Conservation (phyloP, 305 asterid genomes). For the Rubia balearica region DNA sequence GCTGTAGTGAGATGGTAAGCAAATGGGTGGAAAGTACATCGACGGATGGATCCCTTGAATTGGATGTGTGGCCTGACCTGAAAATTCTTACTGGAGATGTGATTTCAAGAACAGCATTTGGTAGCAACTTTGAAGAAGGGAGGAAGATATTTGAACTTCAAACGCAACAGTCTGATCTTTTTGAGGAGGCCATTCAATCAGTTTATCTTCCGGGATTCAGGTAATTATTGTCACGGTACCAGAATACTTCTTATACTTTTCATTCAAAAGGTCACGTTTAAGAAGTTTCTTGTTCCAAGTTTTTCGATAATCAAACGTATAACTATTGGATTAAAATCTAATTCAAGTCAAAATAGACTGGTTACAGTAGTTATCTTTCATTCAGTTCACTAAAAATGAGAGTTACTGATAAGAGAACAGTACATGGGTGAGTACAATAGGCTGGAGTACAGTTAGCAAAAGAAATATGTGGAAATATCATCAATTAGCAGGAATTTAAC, state of each 20-base stretch:
- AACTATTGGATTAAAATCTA: too few relatives aligned
- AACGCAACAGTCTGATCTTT: conserved; percentile 23
- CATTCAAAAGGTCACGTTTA: too few relatives aligned
- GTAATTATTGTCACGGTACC: neutral
- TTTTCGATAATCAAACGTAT: too few relatives aligned
- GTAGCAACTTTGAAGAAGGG: conserved; percentile 52
- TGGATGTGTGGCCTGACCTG: conserved; percentile 52
- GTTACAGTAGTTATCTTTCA: too few relatives aligned
- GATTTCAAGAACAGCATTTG: conserved; percentile 60
- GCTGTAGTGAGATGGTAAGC: conserved; percentile 35
- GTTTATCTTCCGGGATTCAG: conserved; percentile 33
- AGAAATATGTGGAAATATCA: neutral
- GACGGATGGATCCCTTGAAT: conserved; percentile 25
- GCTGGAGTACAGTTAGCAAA: too few relatives aligned
- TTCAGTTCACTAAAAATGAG: too few relatives aligned
- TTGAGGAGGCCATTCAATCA: conserved; percentile 10
- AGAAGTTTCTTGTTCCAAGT: too few relatives aligned
- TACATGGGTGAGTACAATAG: neutral
- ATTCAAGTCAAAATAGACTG: too few relatives aligned
- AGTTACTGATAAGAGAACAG: neutral
- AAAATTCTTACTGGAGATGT: conserved; percentile 38
- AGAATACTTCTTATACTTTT: neutral
- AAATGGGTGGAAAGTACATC: conserved; percentile 35
- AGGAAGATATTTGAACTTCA: conserved; percentile 43
- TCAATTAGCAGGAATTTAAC: neutral